A percentile compares a stretch with the other conserved stretches of the same genome.
These are phyloP conservation scores for Ustilago bromivora DNA, from an alignment of 1,284 basidiomycete species.

Conservation along the genomic window DNA sequence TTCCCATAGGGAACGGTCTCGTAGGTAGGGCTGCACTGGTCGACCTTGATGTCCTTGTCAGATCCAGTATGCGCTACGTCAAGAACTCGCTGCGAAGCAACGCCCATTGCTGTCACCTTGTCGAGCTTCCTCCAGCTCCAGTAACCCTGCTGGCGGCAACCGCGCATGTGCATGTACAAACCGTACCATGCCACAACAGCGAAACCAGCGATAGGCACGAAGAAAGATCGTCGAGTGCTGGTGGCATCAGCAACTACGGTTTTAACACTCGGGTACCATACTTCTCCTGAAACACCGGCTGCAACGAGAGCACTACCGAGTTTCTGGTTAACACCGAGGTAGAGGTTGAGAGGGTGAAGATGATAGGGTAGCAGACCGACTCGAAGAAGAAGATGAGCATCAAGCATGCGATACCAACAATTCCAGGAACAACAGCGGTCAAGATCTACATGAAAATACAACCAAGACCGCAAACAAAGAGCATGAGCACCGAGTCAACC, in stretches of 20 bases:
- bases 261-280: slow-evolving; percentile 81
- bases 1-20: no score
- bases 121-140: slow-evolving; percentile 45
- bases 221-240: slow-evolving; percentile 35
- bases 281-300: slow-evolving; percentile 78
- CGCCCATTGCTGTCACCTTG: slow-evolving; percentile 31
- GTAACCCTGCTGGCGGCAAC: slow-evolving; percentile 29
- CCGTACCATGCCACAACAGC: slow-evolving; percentile 40
- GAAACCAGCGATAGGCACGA: slow-evolving; percentile 40
- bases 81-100: no score
- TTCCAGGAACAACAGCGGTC: slow-evolving; percentile 74
- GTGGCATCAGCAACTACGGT: slow-evolving; percentile 76
- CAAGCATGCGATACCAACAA: slow-evolving; percentile 76
- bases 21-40: no score
- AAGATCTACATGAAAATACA: slow-evolving; percentile 75
- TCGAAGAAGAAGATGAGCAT: slow-evolving; percentile 83
- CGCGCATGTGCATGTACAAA: slow-evolving; percentile 43
- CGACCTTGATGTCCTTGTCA: no score
- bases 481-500: slow-evolving; percentile 77
- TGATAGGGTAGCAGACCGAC: slow-evolving; percentile 71
- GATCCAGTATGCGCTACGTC: no score
- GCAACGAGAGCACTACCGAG: slow-evolving; percentile 43
- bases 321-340: slow-evolving; percentile 50
- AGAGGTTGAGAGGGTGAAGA: slow-evolving; percentile 80
- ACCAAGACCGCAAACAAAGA: slow-evolving; percentile 70